Base-by-base conservation (phyloP, 2,329 filamentous ascomycete species). In the Fusarium graminum region DNA sequence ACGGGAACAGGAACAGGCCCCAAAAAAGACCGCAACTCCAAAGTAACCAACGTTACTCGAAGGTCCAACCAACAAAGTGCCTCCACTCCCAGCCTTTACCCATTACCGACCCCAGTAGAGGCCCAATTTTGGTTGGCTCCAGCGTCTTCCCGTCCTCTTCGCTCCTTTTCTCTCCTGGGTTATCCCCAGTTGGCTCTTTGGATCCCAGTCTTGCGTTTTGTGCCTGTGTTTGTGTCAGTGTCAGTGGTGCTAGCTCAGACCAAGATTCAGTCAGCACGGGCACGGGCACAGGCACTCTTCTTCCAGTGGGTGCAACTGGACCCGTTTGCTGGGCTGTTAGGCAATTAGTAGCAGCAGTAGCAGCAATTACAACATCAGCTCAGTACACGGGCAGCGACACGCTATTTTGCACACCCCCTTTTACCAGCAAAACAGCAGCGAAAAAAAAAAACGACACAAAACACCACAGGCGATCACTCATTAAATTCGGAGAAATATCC, bases 401-500 rank as follows among this genome's bases (percentile, higher is more conserved):
- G 32, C 32, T 34, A n/a, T 34, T n/a, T 34, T 16, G 14, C 45
- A 32, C 53, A 59, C 60, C 65, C 65, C 67, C 52, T 25, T 49
- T 29, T 25, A 25, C 6, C 26, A 44, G 25, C 45, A 49, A 38
- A 54, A 59, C 54, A 52, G 19, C 39, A 51, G 14, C 41, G 44
- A 30, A 52, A 49, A 62, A 52, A 29, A 39, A 30, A 52, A 49
- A 62, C 50, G 34, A 39, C 22, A 30, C 59, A 63, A 63, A 62
- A 63, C 50, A 63, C 43, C 50, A 62, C 36, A 55, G 47, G 43
- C 62, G 56, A 70, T 68, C 67, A 57, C 46, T 69, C 59, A 72
- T 70, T 63, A 45, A 50, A 44, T 51, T 70, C 62, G 69, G 69
- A 68, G 69, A 68, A 68, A 68, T 70, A 67, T 59, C 51, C 55